Base-by-base conservation (phyloP, 2,329 filamentous ascomycete genomes). In the Fusarium torreyae region DNA sequence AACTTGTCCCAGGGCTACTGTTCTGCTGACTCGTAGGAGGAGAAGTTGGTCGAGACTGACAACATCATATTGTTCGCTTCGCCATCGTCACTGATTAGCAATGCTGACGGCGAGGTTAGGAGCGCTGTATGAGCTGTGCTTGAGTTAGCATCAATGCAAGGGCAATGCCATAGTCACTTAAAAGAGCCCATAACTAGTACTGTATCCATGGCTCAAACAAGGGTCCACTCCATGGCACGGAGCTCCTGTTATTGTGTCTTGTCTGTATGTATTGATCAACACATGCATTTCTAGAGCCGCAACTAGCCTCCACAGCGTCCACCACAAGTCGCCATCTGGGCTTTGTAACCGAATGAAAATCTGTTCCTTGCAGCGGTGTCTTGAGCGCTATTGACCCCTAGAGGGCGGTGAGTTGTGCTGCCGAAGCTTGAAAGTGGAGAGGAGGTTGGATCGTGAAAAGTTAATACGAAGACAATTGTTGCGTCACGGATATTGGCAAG, bases 201-300 rank as follows among this genome's bases (percentile, higher is more conserved):
- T 24, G 22, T 24, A 28, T 28, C 18, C 33, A 13, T 18, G 26
- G 49, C 57, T 57, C 46, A 39, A 42, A 38, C 40, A 38, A 28
- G 43, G 43, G 38, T 42, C 44, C 44, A 57, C 58, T 39, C 44
- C 45, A 26, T 18, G 17, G 26, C 52, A 34, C 54, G 59, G 54
- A 52, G 26, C 49, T 45, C 58, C 43, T 40, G 31, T 52, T 58
- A 49, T 63, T 67, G 64, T 57, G 58, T 67, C 63, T 63, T 52
- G 63, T 68, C 64, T 52, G 63, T 63, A 46, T 52, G 63, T 63
- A 46, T 64, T 59, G 24, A 68, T 68, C 53, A 57, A 54, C 31
- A 42, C 58, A 57, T 68, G 43, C 43, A 49, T 60, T 31, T 55
- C 10, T 26, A 24, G 8, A 22, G 43, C 44, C 34, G 43, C 36